These are phyloP conservation scores for Plasmodium sp. DNA, from an alignment of 169 alveolate species.

Conservation along the genomic window DNA sequence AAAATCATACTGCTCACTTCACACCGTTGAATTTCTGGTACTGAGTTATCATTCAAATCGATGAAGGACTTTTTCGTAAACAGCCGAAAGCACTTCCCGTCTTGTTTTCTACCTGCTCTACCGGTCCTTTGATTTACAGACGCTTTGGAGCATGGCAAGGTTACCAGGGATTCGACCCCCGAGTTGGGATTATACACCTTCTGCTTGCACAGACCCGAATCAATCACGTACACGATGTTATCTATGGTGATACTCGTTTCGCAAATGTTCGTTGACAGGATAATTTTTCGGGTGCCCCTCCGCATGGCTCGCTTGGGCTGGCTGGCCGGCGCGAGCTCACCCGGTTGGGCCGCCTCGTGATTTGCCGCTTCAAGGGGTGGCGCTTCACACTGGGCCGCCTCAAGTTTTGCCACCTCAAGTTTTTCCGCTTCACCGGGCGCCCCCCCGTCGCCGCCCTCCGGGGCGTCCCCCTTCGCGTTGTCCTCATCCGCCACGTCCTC, in stretches of 20 bases:
- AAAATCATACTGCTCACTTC: conserved; percentile 95
- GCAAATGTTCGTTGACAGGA: conserved; percentile 98
- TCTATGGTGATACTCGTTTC: conserved; percentile 99
- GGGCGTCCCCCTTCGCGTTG: conserved; percentile 31
- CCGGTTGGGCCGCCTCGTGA: not conserved
- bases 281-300: conserved; percentile 95
- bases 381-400: not conserved
- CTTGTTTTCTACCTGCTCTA: conserved; percentile 99
- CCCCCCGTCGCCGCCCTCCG: not conserved
- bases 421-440: not conserved
- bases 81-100: conserved; percentile 98
- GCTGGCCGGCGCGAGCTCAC: not conserved
- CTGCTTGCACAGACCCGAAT: conserved; percentile 98
- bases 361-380: too few relatives aligned
- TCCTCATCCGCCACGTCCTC: conserved; percentile 90
- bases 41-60: conserved; percentile 96
- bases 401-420: not conserved
- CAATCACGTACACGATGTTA: conserved; percentile 97
- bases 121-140: conserved; percentile 99
- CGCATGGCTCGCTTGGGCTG: conserved; percentile 82
- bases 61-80: conserved; percentile 97
- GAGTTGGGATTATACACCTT: conserved; percentile 96
- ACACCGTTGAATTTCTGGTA: conserved; percentile 98
- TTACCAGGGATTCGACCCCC: conserved; percentile 97
- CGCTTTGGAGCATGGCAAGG: conserved; percentile 99